These are phyloP conservation scores for Ichthyophonus hoferi DNA, from an alignment of 208 protist species.

Conservation along the genomic window DNA sequence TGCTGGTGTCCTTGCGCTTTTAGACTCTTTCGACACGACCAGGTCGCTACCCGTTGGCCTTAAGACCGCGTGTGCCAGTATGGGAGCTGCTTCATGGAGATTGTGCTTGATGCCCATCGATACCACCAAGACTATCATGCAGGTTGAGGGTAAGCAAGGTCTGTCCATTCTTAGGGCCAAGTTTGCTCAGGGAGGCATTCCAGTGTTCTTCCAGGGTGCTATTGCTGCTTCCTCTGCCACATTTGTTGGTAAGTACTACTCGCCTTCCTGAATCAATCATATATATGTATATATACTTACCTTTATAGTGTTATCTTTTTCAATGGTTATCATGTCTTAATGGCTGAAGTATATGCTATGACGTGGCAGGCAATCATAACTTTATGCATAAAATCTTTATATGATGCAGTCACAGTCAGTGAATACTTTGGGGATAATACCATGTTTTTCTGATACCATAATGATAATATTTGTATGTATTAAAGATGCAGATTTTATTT, in stretches of 20 bases:
- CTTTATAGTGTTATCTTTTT: conserved; percentile 33
- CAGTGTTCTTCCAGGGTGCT: conserved; percentile 57
- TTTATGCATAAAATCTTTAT: too few species aligned
- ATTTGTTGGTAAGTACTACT: conserved; percentile 46
- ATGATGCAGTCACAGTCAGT: too few species aligned
- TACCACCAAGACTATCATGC: conserved; percentile 63
- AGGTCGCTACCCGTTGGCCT: conserved; percentile 48
- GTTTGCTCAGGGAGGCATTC: conserved; percentile 6
- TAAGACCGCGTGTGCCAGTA: conserved; percentile 60
- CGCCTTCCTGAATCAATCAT: conserved; percentile 33
- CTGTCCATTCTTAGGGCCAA: conserved; percentile 48
- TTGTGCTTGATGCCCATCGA: conserved; percentile 66
- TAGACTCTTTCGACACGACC: conserved; percentile 55
- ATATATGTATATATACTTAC: neutral
- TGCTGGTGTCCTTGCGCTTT: conserved; percentile 58
- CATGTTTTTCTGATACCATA: too few species aligned
- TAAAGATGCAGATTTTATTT: too few species aligned
- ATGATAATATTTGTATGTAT: too few species aligned
- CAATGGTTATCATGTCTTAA: too few species aligned
- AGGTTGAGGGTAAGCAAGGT: conserved; percentile 54
- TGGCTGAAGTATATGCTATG: too few species aligned
- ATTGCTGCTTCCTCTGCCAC: conserved; percentile 57
- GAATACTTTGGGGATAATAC: too few species aligned
- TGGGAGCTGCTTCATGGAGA: conserved; percentile 53
- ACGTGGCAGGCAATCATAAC: too few species aligned